Evolutionary conservation across 163 green algal species (phyloP).

Genomic region (Coccomyxa subellipsoidea): DNA sequence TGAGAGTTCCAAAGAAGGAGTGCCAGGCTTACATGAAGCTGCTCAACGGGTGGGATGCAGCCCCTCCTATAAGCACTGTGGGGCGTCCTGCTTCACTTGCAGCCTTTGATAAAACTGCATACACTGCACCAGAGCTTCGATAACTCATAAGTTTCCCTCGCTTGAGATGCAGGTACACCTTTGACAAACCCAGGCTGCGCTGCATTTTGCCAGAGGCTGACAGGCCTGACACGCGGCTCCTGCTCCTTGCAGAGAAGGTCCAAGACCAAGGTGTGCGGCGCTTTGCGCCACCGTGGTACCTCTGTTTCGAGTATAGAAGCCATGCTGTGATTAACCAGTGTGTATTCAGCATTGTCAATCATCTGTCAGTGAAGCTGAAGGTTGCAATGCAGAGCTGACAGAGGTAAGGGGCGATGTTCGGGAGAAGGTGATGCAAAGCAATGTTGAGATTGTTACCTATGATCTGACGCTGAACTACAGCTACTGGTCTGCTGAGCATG

Average conservation of each 20-base stretch:
- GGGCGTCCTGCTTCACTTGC: too few relatives aligned
- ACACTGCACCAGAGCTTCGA: too few relatives aligned
- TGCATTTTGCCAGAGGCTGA: conserved; percentile 58
- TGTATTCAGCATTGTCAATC: too few relatives aligned
- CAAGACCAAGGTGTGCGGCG: conserved; percentile 9
- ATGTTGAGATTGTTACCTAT: conserved; percentile 29
- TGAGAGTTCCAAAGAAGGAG: conserved; percentile 51
- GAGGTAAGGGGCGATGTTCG: conserved; percentile 24
- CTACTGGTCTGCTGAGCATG: conserved; percentile 48
- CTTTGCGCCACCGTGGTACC: background rate
- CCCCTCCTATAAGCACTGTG: too few relatives aligned
- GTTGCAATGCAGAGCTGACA: conserved; percentile 10
- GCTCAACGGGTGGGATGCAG: conserved; percentile 53
- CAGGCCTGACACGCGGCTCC: conserved; percentile 47
- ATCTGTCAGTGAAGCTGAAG: too few relatives aligned
- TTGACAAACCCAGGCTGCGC: conserved; percentile 64
- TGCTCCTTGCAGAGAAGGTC: conserved; percentile 69
- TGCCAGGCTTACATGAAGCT: conserved; percentile 62
- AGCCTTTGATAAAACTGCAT: too few relatives aligned
- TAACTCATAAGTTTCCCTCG: background rate
- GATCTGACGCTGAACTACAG: conserved; percentile 59
- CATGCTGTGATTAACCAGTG: too few relatives aligned
- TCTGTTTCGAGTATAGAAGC: too few relatives aligned
- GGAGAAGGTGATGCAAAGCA: conserved; percentile 26
- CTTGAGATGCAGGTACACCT: conserved; percentile 49